These are phyloP conservation scores for Sicyos baderoa DNA, from an alignment of 306 rosid species.

Conservation along the genomic window DNA sequence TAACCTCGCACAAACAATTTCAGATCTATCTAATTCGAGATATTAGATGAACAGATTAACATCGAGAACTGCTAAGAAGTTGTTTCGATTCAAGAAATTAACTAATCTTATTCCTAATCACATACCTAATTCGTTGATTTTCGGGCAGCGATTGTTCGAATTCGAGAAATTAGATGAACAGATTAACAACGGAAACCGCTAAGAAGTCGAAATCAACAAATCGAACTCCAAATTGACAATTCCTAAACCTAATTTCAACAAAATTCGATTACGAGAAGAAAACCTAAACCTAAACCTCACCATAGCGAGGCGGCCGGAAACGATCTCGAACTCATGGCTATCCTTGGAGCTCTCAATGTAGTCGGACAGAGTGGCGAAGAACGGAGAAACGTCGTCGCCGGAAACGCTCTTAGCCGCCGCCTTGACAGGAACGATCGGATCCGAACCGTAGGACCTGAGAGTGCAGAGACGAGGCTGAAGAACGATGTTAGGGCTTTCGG, in stretches of 20 bases:
- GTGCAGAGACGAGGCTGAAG: constrained; percentile 80
- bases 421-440: constrained; percentile 38
- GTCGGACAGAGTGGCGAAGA: constrained; percentile 65
- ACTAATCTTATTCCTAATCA: too few relatives aligned
- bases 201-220: background rate
- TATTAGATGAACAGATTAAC: too few relatives aligned
- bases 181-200: background rate
- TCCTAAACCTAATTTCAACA: background rate
- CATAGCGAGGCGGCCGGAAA: constrained; percentile 97
- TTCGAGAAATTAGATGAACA: background rate
- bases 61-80: too few relatives aligned
- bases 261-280: background rate
- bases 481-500: constrained; percentile 46
- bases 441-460: constrained; percentile 73
- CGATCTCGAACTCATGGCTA: constrained; percentile 80
- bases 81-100: too few relatives aligned
- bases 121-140: too few relatives aligned
- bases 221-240: background rate
- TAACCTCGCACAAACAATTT: background rate
- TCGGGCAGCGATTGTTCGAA: background rate
- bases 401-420: constrained; percentile 22
- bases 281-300: constrained; percentile 28
- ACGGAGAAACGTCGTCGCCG: constrained; percentile 37
- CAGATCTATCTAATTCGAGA: background rate
- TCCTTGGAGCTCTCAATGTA: constrained; percentile 77